phyloP scores from a whole-genome alignment of 2,329 filamentous ascomycete genomes.

The Ophiostoma quercus region DNA sequence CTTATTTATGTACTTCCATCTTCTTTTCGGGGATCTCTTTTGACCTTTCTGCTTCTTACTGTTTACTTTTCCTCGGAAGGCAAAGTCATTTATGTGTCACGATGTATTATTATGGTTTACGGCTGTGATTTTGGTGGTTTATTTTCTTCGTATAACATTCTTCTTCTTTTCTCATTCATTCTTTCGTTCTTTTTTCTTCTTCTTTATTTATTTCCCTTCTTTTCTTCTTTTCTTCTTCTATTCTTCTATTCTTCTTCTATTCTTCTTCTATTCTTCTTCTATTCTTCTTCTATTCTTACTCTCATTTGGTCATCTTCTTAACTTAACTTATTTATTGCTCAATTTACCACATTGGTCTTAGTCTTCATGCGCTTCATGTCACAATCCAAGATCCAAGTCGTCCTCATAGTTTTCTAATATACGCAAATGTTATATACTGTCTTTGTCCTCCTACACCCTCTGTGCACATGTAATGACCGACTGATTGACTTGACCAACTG shows the following conservation, averaged over 20 bases:
- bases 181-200: not conserved
- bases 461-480: not conserved
- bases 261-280: not conserved
- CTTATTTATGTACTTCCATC: not conserved
- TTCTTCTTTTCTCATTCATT: not conserved
- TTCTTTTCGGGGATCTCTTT: not conserved
- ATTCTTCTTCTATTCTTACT: not conserved
- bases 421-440: not conserved
- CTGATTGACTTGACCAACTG: not conserved
- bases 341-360: not conserved
- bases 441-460: too few species aligned
- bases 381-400: not conserved
- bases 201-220: not conserved
- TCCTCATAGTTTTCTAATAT: not conserved
- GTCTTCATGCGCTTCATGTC: not conserved
- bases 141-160: not conserved
- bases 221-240: not conserved
- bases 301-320: not conserved
- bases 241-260: not conserved
- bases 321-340: not conserved
- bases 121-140: not conserved
- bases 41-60: not conserved
- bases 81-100: not conserved
- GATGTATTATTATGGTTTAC: not conserved
- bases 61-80: not conserved